phyloP scores from a whole-genome alignment of 352 stramenopile genomes.

The Globisporangium abappressorium region DNA sequence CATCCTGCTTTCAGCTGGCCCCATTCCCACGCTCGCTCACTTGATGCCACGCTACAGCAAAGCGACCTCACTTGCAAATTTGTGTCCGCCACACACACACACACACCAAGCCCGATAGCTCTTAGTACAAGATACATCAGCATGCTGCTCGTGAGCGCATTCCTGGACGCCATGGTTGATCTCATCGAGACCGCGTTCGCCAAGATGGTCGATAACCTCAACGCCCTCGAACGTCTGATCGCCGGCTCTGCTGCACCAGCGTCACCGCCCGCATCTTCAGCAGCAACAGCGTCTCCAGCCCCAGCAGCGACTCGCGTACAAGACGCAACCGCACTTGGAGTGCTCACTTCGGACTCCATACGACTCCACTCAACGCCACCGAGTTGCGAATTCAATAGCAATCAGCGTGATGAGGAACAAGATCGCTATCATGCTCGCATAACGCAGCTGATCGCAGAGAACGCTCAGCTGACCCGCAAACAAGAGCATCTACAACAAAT shows the following conservation, averaged over 20 bases:
- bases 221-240: background rate
- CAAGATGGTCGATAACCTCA: background rate
- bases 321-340: background rate
- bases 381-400: background rate
- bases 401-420: background rate
- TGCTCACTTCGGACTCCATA: background rate
- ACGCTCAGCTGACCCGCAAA: background rate
- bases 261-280: background rate
- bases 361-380: background rate
- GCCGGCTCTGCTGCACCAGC: background rate
- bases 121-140: background rate
- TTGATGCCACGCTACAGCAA: background rate
- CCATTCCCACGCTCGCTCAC: background rate
- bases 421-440: background rate
- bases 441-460: background rate
- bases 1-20: background rate
- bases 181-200: background rate
- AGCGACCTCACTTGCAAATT: background rate
- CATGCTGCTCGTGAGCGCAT: background rate
- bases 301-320: background rate
- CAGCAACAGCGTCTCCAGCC: background rate
- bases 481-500: constrained; percentile 3
- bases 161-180: background rate
- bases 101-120: background rate
- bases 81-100: background rate